Evolutionary conservation across 202 grass and related monocot species (phyloP).

Genomic region (Zoysia matrella): DNA sequence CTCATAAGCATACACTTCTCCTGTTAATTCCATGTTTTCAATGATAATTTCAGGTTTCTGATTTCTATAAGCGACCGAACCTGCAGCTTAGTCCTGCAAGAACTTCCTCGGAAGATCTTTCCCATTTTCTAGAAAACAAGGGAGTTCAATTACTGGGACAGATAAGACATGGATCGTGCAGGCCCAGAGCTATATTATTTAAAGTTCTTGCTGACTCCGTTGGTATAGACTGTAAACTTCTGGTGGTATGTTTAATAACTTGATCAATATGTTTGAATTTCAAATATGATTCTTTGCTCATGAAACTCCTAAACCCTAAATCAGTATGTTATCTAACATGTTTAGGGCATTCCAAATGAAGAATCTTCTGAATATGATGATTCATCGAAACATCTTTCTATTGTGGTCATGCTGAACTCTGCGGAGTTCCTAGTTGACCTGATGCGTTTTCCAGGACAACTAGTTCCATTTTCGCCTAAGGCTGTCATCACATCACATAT

Average conservation of each 20-base stretch:
- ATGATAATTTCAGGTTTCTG: conserved; percentile 72
- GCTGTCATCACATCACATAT: conserved; percentile 88
- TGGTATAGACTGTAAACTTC: conserved; percentile 86
- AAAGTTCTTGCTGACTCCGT: conserved; percentile 94
- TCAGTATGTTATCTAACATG: conserved; percentile 34
- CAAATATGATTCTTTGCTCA: conserved; percentile 31
- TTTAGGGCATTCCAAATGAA: conserved; percentile 86
- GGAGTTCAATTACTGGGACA: conserved; percentile 87
- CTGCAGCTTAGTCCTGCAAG: conserved; percentile 78
- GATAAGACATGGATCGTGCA: conserved; percentile 96
- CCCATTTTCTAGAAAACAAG: conserved; percentile 78
- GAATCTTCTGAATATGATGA: conserved; percentile 74
- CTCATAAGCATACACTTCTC: conserved; percentile 18
- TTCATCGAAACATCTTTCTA: conserved; percentile 92
- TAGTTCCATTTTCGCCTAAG: conserved; percentile 89
- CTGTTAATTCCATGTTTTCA: conserved; percentile 11
- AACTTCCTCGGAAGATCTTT: conserved; percentile 79
- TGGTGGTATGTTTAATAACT: conserved; percentile 71
- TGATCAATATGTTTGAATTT: conserved; percentile 30
- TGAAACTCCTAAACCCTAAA: conserved; percentile 38
- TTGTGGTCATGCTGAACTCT: conserved; percentile 70
- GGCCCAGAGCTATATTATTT: conserved; percentile 90
- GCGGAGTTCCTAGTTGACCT: conserved; percentile 89
- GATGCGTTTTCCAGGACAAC: conserved; percentile 95
- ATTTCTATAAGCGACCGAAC: conserved; percentile 89